Conservation (phyloP, 768 basidiomycete genomes). For the Mycena pura region DNA sequence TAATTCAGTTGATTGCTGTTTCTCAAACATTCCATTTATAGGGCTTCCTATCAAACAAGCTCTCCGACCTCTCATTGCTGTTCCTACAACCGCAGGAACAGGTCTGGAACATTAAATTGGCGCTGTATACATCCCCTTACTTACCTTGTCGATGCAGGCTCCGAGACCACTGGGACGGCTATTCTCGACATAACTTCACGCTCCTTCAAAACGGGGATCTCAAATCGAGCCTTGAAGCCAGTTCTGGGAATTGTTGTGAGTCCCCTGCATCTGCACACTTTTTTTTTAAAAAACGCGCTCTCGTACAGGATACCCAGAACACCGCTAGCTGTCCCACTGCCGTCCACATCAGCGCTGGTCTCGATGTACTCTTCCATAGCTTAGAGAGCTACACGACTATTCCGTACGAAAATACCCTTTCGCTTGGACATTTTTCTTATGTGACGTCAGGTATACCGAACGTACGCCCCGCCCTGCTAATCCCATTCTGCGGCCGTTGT, state of each 20-base stretch:
- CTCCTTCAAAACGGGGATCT: conserved; percentile 96
- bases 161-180: conserved; percentile 94
- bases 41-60: conserved; percentile 71
- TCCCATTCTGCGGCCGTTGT: conserved; percentile 89
- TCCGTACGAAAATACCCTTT: conserved; percentile 58
- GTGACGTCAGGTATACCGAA: conserved; percentile 74
- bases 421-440: conserved; percentile 1
- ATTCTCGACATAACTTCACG: conserved; percentile 92
- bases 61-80: conserved; percentile 85
- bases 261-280: neutral
- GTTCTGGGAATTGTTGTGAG: conserved; percentile 77
- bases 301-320: conserved; percentile 80
- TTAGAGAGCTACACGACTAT: conserved; percentile 95
- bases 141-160: conserved; percentile 42
- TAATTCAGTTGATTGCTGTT: no score
- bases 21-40: no score
- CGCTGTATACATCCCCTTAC: neutral
- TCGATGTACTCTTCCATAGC: conserved; percentile 96
- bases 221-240: conserved; percentile 90
- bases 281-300: neutral
- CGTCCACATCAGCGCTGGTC: conserved; percentile 92
- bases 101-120: conserved; percentile 36
- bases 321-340: conserved; percentile 91
- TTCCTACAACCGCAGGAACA: conserved; percentile 80
- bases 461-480: conserved; percentile 89